Percentiles rank a stretch among this genome's conserved stretches.
phyloP scores from a whole-genome alignment of 1,284 basidiomycete genomes.

The Apiotrichum mycotoxinovorans region DNA sequence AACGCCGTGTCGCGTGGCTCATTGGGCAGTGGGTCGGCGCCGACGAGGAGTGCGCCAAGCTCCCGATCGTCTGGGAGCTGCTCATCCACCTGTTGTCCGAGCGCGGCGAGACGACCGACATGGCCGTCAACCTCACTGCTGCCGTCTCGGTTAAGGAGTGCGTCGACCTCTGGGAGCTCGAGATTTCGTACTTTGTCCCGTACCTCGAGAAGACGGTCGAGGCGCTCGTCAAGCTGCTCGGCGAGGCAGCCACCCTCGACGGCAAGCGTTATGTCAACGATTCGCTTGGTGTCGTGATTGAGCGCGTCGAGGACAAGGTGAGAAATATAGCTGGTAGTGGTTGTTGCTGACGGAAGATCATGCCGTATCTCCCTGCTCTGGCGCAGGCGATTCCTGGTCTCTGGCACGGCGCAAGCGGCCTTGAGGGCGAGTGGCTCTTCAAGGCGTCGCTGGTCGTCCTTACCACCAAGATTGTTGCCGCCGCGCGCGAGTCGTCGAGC shows the following conservation, averaged over 20 bases:
- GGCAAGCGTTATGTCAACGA: slow-evolving; percentile 71
- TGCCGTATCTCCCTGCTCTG: slow-evolving; percentile 65
- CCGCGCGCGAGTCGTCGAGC: slow-evolving; percentile 40
- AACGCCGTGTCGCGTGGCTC: slow-evolving; percentile 83
- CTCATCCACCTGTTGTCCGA: slow-evolving; percentile 69
- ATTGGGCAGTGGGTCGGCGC: slow-evolving; percentile 74
- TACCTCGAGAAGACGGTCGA: slow-evolving; percentile 44
- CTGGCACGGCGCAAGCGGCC: slow-evolving; percentile 53
- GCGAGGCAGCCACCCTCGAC: slow-evolving; percentile 70
- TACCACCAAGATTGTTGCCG: slow-evolving; percentile 65
- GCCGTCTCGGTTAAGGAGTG: slow-evolving; percentile 71
- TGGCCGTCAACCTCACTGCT: slow-evolving; percentile 76
- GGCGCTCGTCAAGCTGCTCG: slow-evolving; percentile 56
- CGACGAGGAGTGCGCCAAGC: slow-evolving; percentile 62
- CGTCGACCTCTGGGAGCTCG: slow-evolving; percentile 57
- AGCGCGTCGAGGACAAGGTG: slow-evolving; percentile 63
- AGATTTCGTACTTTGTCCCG: slow-evolving; percentile 43
- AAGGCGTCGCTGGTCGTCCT: slow-evolving; percentile 70
- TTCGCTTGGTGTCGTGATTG: slow-evolving; percentile 68
- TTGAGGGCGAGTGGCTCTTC: slow-evolving; percentile 72
- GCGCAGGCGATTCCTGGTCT: slow-evolving; percentile 66
- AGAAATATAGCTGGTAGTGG: slow-evolving; percentile 14
- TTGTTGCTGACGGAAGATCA: slow-evolving; percentile 55
- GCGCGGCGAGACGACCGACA: slow-evolving; percentile 65
- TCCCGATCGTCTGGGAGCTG: slow-evolving; percentile 70